Evolutionary conservation across 768 basidiomycete genomes (phyloP), one percentile per base, ranked within the genome.

Genomic region (Suillus tomentosus): DNA sequence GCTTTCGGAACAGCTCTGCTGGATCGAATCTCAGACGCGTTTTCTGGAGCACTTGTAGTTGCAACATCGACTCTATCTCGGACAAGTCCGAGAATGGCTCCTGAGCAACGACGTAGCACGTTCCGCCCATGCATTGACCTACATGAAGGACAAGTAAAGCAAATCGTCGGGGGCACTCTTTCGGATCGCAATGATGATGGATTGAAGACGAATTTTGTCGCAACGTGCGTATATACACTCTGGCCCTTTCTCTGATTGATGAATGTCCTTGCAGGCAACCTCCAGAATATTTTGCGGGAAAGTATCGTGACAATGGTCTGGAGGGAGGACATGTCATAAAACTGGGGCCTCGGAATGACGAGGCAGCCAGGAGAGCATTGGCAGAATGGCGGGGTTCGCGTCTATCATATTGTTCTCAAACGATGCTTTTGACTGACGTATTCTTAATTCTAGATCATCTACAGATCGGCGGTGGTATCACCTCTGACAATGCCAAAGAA

Each of bases 81-180:
- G 55, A 66, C 42, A 36, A 61, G 50, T 17, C 62, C 40, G 50
- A 62, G 43, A 39, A 75, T 72, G 74, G 51, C 70, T 61, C 66
- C 64, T 62, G 53, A 63, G 60, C 69, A 48, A 64, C 70, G 71
- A 31, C 71, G 68, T 60, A 86, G 83, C 70, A 74, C 83, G 56
- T 96, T 97, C 79, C 83, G 90, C 62, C 97, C 97, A 22, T 99
- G 97, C 74, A 98, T 99, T 70, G 97, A 99, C 77, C 85, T 99
- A 17, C 97, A 99, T 78, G 85, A 89, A 64, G 97, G 97, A 6
- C 83, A 94, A 70, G 97, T 99, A 64, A 99, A 99, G 78, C 97
- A 99, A 78, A 98, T 99, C 62, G 93, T 99, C 15, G 97, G 97
- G 50, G 94, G 96, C 4, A 96, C 95, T 5, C 83, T 99, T 37